Conservation (phyloP, 2,329 filamentous ascomycete species). For the Botrytis medusae region DNA sequence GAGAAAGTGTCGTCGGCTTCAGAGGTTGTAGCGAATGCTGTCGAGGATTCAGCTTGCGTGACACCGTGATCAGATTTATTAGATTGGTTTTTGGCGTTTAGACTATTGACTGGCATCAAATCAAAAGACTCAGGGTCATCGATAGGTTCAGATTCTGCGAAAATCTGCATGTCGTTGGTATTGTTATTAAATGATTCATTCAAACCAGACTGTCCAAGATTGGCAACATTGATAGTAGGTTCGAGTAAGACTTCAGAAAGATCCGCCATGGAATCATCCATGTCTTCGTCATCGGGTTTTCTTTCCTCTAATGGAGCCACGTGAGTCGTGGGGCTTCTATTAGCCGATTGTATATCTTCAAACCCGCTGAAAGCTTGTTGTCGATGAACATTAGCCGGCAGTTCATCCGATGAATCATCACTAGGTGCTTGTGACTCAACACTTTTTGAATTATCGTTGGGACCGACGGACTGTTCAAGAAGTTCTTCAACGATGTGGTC, state of each 20-base stretch:
- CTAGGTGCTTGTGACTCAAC: neutral
- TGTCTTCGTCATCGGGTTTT: conserved; percentile 5
- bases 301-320: conserved; percentile 4
- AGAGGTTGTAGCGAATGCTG: conserved; percentile 24
- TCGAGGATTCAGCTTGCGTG: conserved; percentile 19
- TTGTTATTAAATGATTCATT: neutral
- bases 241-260: conserved; percentile 14
- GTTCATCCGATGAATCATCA: neutral
- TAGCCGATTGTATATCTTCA: neutral
- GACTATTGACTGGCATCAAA: conserved; percentile 22
- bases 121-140: conserved; percentile 26
- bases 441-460: neutral
- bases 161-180: neutral
- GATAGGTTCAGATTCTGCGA: conserved; percentile 9
- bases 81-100: neutral
- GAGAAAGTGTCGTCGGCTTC: conserved; percentile 25
- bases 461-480: conserved; percentile 2
- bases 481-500: conserved; percentile 8
- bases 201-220: neutral
- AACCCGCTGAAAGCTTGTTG: neutral
- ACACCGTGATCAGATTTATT: neutral
- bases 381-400: neutral
- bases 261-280: conserved; percentile 12
- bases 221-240: conserved; percentile 10
- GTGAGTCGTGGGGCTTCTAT: neutral